These are phyloP conservation scores for Pseudogymnoascus sp. DNA, from an alignment of 2,329 filamentous ascomycete genomes.

Conservation along the genomic window DNA sequence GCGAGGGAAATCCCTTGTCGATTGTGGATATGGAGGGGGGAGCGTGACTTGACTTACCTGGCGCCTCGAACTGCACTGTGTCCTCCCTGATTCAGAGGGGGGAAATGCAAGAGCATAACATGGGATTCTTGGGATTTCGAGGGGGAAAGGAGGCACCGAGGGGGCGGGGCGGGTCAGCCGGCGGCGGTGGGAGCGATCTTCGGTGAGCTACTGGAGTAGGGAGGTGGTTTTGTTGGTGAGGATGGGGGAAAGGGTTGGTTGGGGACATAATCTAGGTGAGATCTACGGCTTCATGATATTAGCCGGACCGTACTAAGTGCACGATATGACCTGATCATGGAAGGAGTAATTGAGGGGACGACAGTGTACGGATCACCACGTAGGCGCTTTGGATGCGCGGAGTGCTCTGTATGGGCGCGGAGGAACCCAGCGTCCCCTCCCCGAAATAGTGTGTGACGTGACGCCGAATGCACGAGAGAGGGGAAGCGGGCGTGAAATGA, in stretches of 20 bases:
- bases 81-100: background rate
- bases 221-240: background rate
- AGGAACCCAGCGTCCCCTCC: background rate
- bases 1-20: background rate
- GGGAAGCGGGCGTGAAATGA: background rate
- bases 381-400: background rate
- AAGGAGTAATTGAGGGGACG: constrained; percentile 1
- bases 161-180: background rate
- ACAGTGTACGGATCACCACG: background rate
- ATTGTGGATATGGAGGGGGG: background rate
- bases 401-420: background rate
- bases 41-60: background rate
- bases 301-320: background rate
- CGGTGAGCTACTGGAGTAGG: constrained; percentile 1
- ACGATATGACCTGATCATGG: background rate
- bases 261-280: background rate
- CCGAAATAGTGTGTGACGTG: background rate
- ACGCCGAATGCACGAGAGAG: constrained; percentile 1
- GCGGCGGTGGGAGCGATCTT: background rate
- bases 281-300: constrained; percentile 1
- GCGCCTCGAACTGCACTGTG: background rate
- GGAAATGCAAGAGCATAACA: background rate
- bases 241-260: background rate
- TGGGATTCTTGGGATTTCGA: background rate
- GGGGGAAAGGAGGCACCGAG: background rate